Percentiles rank a stretch among this genome's conserved stretches.
These are phyloP conservation scores for Ambrosia hybrid DNA, from an alignment of 140 eudicot genomes.

Conservation along the genomic window DNA sequence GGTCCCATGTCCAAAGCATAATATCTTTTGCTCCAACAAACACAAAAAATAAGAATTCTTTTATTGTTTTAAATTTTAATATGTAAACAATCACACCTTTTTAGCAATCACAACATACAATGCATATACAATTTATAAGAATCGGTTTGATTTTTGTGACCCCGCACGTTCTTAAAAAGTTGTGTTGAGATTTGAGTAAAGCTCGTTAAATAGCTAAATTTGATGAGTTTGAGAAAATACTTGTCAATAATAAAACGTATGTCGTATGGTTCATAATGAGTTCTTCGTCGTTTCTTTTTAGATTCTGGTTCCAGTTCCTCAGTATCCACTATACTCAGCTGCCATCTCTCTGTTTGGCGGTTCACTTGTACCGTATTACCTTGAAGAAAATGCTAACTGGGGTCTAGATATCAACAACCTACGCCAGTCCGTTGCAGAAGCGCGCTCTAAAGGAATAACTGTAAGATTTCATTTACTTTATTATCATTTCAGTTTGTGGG, in stretches of 20 bases:
- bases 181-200: background rate
- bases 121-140: constrained; percentile 9
- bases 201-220: constrained; percentile 15
- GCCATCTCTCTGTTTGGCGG: constrained; percentile 89
- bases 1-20: constrained; percentile 8
- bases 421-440: constrained; percentile 79
- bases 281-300: constrained; percentile 21
- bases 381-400: constrained; percentile 97
- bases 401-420: constrained; percentile 88
- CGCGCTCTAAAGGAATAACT: constrained; percentile 77
- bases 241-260: constrained; percentile 2
- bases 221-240: constrained; percentile 14
- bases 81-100: constrained; percentile 14
- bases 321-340: constrained; percentile 97
- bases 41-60: background rate
- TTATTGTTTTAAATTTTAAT: background rate
- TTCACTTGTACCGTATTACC: constrained; percentile 89
- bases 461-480: constrained; percentile 42
- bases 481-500: too few species aligned
- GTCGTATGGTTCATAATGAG: background rate
- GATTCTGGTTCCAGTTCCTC: constrained; percentile 98
- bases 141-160: background rate
- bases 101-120: background rate
- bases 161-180: background rate
- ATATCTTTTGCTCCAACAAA: background rate